phyloP scores from a whole-genome alignment of 2,329 filamentous ascomycete species.

The Leptographium procerum region DNA sequence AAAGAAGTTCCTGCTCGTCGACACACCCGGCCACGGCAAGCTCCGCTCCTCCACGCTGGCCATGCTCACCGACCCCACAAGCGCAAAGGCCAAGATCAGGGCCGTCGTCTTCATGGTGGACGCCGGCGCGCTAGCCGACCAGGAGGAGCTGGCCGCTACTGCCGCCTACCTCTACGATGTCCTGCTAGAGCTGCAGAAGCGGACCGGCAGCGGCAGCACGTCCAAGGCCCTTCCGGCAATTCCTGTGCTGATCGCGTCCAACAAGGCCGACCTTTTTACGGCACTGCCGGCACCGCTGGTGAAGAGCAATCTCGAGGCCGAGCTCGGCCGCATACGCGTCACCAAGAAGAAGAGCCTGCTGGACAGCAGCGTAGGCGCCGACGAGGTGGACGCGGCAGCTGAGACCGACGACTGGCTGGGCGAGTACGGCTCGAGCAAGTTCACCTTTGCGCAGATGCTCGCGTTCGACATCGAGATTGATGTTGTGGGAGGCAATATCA shows the following conservation, averaged over 20 bases:
- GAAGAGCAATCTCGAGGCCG: conserved; percentile 62
- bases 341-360: conserved; percentile 71
- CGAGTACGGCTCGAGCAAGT: conserved; percentile 64
- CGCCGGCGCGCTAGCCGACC: conserved; percentile 52
- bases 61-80: conserved; percentile 24
- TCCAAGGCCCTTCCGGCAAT: conserved; percentile 47
- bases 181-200: conserved; percentile 70
- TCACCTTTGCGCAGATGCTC: conserved; percentile 70
- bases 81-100: conserved; percentile 35
- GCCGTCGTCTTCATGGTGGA: conserved; percentile 87
- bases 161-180: conserved; percentile 83
- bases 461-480: conserved; percentile 73
- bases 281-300: conserved; percentile 72
- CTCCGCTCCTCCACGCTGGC: conserved; percentile 60
- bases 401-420: conserved; percentile 81
- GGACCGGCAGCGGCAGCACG: conserved; percentile 24
- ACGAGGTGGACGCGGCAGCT: conserved; percentile 29
- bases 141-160: conserved; percentile 54
- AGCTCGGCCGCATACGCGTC: conserved; percentile 66
- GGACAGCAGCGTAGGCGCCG: conserved; percentile 64
- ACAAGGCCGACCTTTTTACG: conserved; percentile 94
- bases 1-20: conserved; percentile 64
- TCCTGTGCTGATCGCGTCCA: conserved; percentile 75
- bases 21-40: conserved; percentile 94
- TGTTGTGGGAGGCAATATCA: conserved; percentile 64